These are phyloP conservation scores for Schizosaccharomyces octosporus DNA, from an alignment of 805 yeast genomes.

Conservation along the genomic window DNA sequence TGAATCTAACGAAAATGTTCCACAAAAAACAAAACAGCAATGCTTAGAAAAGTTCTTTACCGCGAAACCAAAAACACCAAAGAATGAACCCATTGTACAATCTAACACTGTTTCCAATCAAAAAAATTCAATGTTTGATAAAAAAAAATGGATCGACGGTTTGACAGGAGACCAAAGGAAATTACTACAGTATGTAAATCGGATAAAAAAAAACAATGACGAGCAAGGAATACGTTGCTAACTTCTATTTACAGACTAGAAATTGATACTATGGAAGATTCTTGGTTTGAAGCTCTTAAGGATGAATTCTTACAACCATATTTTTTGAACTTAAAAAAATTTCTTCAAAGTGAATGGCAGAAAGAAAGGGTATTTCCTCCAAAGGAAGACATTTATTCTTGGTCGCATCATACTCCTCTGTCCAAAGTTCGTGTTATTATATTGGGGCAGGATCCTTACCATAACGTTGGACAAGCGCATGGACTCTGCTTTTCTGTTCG, in stretches of 20 bases:
- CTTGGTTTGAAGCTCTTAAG: slow-evolving; percentile 55
- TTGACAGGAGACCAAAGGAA: slow-evolving; percentile 24
- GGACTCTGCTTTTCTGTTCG: slow-evolving; percentile 84
- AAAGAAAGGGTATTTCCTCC: slow-evolving; percentile 53
- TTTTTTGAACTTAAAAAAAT: slow-evolving; percentile 46
- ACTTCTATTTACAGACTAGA: slow-evolving; percentile 21
- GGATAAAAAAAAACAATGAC: background rate
- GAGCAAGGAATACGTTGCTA: slow-evolving; percentile 3
- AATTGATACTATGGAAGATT: slow-evolving; percentile 38
- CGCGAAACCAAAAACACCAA: background rate
- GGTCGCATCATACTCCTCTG: slow-evolving; percentile 72
- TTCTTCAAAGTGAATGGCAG: slow-evolving; percentile 23
- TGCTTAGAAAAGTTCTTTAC: background rate
- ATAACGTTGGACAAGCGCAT: slow-evolving; percentile 78
- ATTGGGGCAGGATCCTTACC: slow-evolving; percentile 93
- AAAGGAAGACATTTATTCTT: slow-evolving; percentile 49
- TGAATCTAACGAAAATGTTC: background rate
- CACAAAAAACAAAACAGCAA: background rate
- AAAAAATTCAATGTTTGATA: slow-evolving; percentile 18
- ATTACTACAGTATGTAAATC: slow-evolving; percentile 20
- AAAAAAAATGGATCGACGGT: slow-evolving; percentile 24
- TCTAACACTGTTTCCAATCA: background rate
- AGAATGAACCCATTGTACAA: background rate
- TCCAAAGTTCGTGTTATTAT: slow-evolving; percentile 49
- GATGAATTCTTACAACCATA: slow-evolving; percentile 64